Base-by-base conservation (phyloP, 2,329 filamentous ascomycete genomes). In the Thelonectria olida region DNA sequence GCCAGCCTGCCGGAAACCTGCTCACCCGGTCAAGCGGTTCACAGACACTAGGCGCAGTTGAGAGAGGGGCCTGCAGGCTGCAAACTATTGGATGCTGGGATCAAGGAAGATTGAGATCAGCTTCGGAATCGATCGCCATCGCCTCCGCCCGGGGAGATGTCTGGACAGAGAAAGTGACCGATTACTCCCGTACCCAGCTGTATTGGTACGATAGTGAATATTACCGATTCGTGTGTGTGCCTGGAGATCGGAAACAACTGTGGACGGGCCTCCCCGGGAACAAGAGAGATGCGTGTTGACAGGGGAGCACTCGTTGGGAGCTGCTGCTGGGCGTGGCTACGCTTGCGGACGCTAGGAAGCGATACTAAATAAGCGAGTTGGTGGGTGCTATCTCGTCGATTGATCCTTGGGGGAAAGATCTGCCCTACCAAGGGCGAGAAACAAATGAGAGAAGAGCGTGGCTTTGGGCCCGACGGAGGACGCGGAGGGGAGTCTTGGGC, bases 41-140 rank as follows among this genome's bases (percentile, higher is more conserved):
- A 17, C 42, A 23, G 41, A 10, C 8, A 36, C 28, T 22, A 48
- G 9, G 23, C 15, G 8, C 6, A 19, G 20, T 17, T 19, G 27
- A 44, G 12, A 7, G 51, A 36, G 19, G 15, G 42, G 9, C 12
- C 31, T 25, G 23, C 22, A 39, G 20, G 22, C 44, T 49, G 23
- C 22, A 48, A 36, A 39, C 44, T 49, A 49, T 52, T 48, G 47
- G 27, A 39, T 51, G 54, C 10, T 34, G 28, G 36, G 48, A 20
- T 45, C 12, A 38, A 20, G 31, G 25, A 39, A 51, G 41, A 58
- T 58, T 58, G 41, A 28, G 55, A 58, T 58, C 55, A 52, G 7
- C 55, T 52, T 31, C 25, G 45, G 41, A 49, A 38, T 25, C 10
- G 31, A 56, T 49, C 50, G 25, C 3, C n/a, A 3, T 3, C 4